Evolutionary conservation across 345 rosid species (phyloP), one percentile per base, ranked within the genome.

Genomic region (Gossypium australe): DNA sequence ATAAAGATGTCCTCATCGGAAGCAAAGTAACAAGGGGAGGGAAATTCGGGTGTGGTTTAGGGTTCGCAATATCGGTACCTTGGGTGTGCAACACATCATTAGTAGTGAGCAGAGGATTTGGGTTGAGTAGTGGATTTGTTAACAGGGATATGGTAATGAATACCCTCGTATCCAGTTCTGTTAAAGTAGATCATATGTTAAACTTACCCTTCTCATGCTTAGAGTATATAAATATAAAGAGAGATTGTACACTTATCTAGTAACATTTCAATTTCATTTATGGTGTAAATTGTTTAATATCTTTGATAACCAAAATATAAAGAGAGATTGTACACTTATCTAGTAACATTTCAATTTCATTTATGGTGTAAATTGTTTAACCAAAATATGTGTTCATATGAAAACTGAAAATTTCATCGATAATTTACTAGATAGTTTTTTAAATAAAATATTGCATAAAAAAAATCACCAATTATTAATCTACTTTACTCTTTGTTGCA

Each of bases 31-130:
- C 72, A 14, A 3, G 43, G 10, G 58, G 45, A 3, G 77, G 74
- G 59, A 53, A 48, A 67, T n/a, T 22, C 12, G 44, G 85, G 11
- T 61, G 71, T 18, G 97, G 90, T 57, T 7, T 87, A 64, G 90
- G 78, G 45, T 94, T 84, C 79, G 69, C 84, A 18, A 87, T 89
- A 59, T 80, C 87, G 2, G 98, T 85, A 65, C 98, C 98, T 34
- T 92, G 90, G 94, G 84, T 91, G 29, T 92, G 88, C 77, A 94
- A 94, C 71, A 64, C 83, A 58, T 81, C 97, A 67, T 80, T 94
- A 38, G 93, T 92, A 45, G 92, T 86, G n/a, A 84, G 88, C 81
- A 86, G 88, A 82, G 94, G 94, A 73, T 77, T 78, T 44, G 49
- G 76, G 41, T 65, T 53, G 22, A 63, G 62, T 41, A 69, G 81